Conservation (phyloP, 345 rosid genomes). For the Corchorus capsularis region DNA sequence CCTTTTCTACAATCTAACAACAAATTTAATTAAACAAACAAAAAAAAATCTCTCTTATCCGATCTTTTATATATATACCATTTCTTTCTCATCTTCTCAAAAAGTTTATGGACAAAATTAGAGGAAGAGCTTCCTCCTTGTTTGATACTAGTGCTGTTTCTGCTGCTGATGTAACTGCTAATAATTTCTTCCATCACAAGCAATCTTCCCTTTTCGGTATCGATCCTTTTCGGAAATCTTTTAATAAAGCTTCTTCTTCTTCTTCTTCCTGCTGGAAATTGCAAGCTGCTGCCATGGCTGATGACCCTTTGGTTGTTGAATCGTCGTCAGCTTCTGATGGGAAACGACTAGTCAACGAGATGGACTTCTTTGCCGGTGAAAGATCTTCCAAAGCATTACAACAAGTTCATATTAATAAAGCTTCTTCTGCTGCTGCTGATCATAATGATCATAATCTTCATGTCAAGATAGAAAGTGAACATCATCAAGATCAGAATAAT, state of each 20-base stretch:
- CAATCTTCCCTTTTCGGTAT: background rate
- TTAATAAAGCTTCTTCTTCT: background rate
- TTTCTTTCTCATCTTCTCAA: conserved; percentile 7
- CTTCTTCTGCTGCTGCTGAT: background rate
- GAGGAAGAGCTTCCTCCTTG: conserved; percentile 9
- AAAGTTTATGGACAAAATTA: background rate
- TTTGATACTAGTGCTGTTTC: background rate
- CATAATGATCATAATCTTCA: background rate
- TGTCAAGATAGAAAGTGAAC: conserved; percentile 11
- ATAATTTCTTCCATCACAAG: background rate
- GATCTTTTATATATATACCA: background rate
- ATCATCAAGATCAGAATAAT: background rate
- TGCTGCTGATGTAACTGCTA: background rate
- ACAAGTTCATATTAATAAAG: background rate
- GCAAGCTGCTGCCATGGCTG: conserved; percentile 10
- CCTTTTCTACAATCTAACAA: background rate
- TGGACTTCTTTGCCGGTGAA: conserved; percentile 39
- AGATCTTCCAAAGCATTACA: conserved; percentile 2
- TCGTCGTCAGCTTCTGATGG: conserved; percentile 9
- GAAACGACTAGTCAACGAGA: conserved; percentile 32
- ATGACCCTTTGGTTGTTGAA: background rate
- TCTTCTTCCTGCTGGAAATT: background rate
- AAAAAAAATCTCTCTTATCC: background rate
- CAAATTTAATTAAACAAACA: too few species aligned
- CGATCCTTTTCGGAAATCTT: background rate